Conservation (phyloP, 1,139 yeast species). For the Diutina pseudorugosa region DNA sequence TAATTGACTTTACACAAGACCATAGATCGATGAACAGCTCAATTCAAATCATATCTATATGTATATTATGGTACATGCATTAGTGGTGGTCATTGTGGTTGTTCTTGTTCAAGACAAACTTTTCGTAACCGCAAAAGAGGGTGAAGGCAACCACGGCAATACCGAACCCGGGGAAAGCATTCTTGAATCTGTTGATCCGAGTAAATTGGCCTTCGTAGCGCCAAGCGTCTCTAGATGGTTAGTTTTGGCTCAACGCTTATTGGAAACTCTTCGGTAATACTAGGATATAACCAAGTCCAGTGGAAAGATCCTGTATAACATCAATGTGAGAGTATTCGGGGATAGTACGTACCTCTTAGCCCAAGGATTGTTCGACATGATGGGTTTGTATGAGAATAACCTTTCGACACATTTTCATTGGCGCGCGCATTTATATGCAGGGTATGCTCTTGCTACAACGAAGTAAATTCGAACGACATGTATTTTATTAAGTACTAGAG, state of each 20-base stretch:
- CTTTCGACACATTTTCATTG: neutral
- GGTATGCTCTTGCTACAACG: neutral
- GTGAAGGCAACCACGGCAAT: conserved; percentile 71
- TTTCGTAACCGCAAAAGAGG: conserved; percentile 53
- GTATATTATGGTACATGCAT: neutral
- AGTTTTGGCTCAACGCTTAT: neutral
- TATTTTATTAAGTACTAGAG: no score
- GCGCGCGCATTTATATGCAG: neutral
- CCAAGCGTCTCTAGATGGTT: conserved; percentile 58
- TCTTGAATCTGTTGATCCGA: conserved; percentile 56
- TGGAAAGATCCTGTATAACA: neutral
- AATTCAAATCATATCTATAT: neutral
- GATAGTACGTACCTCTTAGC: conserved; percentile 28
- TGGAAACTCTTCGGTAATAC: neutral
- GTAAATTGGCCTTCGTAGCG: conserved; percentile 77
- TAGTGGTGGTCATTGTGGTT: conserved; percentile 8
- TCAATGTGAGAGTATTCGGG: neutral
- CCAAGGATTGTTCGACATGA: conserved; percentile 31
- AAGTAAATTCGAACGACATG: neutral
- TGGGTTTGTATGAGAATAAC: conserved; percentile 2
- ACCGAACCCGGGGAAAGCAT: conserved; percentile 77
- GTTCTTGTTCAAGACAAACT: conserved; percentile 24
- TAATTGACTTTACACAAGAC: no score
- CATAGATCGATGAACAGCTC: no score
- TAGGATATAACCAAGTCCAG: neutral